A percentile compares a stretch with the other conserved stretches of the same genome.
These are phyloP conservation scores for Agrocybe chaxingu DNA, from an alignment of 768 basidiomycete genomes.

Conservation along the genomic window DNA sequence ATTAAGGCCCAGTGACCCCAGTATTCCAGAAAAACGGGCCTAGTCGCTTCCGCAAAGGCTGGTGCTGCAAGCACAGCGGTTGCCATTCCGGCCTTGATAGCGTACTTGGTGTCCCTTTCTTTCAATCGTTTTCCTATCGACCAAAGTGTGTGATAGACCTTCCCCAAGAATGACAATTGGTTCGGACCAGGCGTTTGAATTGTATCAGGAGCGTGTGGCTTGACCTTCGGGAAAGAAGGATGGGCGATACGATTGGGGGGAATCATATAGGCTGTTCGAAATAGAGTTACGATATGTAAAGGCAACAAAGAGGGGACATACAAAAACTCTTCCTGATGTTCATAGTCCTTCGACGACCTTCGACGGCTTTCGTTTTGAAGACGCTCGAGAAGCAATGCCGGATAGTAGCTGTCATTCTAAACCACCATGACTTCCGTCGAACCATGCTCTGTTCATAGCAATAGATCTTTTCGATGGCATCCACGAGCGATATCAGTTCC, in stretches of 20 bases:
- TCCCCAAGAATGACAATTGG: slow-evolving; percentile 57
- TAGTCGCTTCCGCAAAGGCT: slow-evolving; percentile 79
- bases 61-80: slow-evolving; percentile 81
- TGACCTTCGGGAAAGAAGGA: slow-evolving; percentile 77
- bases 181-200: slow-evolving; percentile 70
- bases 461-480: slow-evolving; percentile 81
- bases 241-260: slow-evolving; percentile 44
- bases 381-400: slow-evolving; percentile 9
- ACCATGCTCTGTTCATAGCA: slow-evolving; percentile 52
- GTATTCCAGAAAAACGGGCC: slow-evolving; percentile 76
- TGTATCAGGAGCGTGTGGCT: slow-evolving; percentile 82
- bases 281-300: background rate
- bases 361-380: slow-evolving; percentile 7
- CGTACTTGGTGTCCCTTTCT: slow-evolving; percentile 81
- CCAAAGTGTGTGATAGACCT: slow-evolving; percentile 73
- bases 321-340: slow-evolving; percentile 35
- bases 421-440: slow-evolving; percentile 17
- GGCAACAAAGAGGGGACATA: slow-evolving; percentile 23
- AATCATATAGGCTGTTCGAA: slow-evolving; percentile 50
- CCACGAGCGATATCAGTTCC: slow-evolving; percentile 78
- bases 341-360: slow-evolving; percentile 10
- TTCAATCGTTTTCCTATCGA: slow-evolving; percentile 57
- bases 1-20: slow-evolving; percentile 96
- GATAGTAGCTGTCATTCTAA: slow-evolving; percentile 8
- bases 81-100: slow-evolving; percentile 83